Percentiles rank a stretch among this genome's conserved stretches.
phyloP scores from a whole-genome alignment of 495 filamentous ascomycete genomes.

The Hypoxylon fuscum region DNA sequence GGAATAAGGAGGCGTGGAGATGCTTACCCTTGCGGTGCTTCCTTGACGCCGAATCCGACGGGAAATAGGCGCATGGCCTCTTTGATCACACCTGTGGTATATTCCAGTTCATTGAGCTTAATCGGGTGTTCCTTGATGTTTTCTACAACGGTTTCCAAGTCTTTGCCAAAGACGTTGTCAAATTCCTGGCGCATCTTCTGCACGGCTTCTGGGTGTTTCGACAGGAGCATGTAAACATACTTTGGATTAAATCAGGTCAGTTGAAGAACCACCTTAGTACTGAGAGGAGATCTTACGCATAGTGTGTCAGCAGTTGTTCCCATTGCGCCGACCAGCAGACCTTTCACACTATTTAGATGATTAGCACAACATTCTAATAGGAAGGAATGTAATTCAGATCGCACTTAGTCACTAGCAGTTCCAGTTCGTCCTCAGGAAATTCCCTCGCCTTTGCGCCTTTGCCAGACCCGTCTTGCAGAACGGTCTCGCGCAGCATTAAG shows the following conservation, averaged over 20 bases:
- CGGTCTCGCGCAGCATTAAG: constrained; percentile 30
- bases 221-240: constrained; percentile 25
- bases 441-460: constrained; percentile 13
- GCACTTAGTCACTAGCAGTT: constrained; percentile 20
- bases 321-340: constrained; percentile 23
- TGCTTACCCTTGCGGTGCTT: not conserved
- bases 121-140: not conserved
- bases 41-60: constrained; percentile 15
- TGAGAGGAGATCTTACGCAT: not conserved
- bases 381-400: not conserved
- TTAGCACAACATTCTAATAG: not conserved
- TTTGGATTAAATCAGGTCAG: not conserved
- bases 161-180: constrained; percentile 15
- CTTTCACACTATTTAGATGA: constrained; percentile 14
- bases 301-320: constrained; percentile 29
- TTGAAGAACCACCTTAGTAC: not conserved
- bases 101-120: constrained; percentile 20
- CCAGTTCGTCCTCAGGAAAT: constrained; percentile 5
- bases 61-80: constrained; percentile 35
- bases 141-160: constrained; percentile 1
- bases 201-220: constrained; percentile 8
- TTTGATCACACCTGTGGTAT: constrained; percentile 26
- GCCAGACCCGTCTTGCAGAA: constrained; percentile 5
- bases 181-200: constrained; percentile 28
- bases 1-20: not conserved